Evolutionary conservation across 441 rosid genomes (phyloP), one percentile per base, ranked within the genome.

Genomic region (Gossypium gossypioides): DNA sequence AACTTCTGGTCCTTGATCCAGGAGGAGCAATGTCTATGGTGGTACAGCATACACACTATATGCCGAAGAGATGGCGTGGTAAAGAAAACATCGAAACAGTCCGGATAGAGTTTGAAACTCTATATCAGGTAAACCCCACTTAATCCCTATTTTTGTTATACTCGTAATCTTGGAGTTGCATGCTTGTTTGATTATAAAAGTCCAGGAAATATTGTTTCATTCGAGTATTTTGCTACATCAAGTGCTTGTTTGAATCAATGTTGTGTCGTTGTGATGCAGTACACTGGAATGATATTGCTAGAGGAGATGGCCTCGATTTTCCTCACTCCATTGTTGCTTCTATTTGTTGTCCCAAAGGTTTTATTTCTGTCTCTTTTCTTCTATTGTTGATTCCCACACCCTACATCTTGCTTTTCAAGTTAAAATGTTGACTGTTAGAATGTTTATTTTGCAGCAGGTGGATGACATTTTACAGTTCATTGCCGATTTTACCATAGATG

Each of bases 31-130:
- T 93, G 93, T 79, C 92, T 77, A 75, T 82, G 82, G 96, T 96
- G 73, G 98, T 91, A 55, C 96, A 93, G 62, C 87, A 96, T 72
- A 92, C 98, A 50, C 98, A 96, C 74, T 89, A 86, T 83, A 90
- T 96, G 96, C 98, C 98, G 56, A 96, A 96, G 82, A 83, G 90
- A 81, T 96, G 99, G 98, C 96, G 97, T 68, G 87, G 93, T 71
- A 91, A 80, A 80, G 98, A 89, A 80, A n/a, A 51, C 18, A 51
- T 91, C 40, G 89, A 91, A 79, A 81, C 61, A 46, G 98, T 92
- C 29, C 86, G 92, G 57, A 40, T 80, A 70, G 97, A 95, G 80
- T 90, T 95, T 81, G 99, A 87, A 84, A 88, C 95, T 72, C 76
- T 95, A 59, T 95, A 88, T 84, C 97, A 95, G 96, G 99, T 95